Evolutionary conservation across 2,329 filamentous ascomycete genomes (phyloP), one percentile per base, ranked within the genome.

Genomic region (Cytospora schulzeri): DNA sequence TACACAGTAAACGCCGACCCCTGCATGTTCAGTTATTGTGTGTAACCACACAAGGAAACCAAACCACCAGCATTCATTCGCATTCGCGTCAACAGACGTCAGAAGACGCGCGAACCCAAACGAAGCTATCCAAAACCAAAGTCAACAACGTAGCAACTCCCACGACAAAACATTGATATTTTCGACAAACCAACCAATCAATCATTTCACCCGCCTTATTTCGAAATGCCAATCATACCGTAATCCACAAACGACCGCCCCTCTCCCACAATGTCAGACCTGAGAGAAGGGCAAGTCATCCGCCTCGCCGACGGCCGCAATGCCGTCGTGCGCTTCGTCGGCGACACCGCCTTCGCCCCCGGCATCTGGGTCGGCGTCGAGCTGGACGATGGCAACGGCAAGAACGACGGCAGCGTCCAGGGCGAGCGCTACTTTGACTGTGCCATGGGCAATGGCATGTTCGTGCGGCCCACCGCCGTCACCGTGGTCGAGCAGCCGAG

Each of bases 311-410:
- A 97, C 77, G 90, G 90, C 72, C 89, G 90, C 71, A 85, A 85
- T 70, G 95, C 86, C 70, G 85, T 85, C 66, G 85, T 99, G 69
- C 91, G 91, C 71, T 99, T 91, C 77, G 81, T 92, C 66, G 95
- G 95, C 72, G 80, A 84, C 62, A 92, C 94, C 45, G 81, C 85
- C 71, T 97, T 98, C 77, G 88, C 92, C 64, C 80, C 84, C 7
- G 94, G 93, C 68, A 88, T 91, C 67, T 98, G 93, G 92, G 83
- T 97, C 65, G 94, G 94, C 68, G 86, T 98, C 66, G 93, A 97
- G 80, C 85, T 98, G 63, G 88, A 92, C 60, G 90, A 92, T 55
- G 82, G 88, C 60, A 86, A 85, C 24, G 94, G 95, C 35, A 98
- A 98, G 81, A 98, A 98, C 72, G 92, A 98, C 82, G 94, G 94